These are phyloP conservation scores for Eutypa lata DNA, from an alignment of 2,329 filamentous ascomycete species.

Conservation along the genomic window DNA sequence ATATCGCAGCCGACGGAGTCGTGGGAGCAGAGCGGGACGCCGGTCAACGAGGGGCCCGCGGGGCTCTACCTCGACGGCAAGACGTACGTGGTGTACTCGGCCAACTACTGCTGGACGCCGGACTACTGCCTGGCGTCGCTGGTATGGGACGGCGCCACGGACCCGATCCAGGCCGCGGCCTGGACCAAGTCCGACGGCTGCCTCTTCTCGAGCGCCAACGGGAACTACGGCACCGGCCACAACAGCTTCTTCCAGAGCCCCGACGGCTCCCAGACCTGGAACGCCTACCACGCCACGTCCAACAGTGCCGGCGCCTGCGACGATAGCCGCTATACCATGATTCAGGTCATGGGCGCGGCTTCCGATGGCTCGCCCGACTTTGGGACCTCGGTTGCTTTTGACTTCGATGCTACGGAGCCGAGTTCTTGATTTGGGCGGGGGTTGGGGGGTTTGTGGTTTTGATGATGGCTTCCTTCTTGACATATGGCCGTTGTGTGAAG, in stretches of 20 bases:
- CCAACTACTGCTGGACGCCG: conserved; percentile 54
- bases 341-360: conserved; percentile 47
- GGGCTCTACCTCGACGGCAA: conserved; percentile 51
- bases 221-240: conserved; percentile 55
- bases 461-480: too few relatives aligned
- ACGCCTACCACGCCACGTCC: conserved; percentile 53
- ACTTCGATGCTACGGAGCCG: neutral
- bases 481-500: too few relatives aligned
- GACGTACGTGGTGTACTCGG: conserved; percentile 52
- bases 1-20: conserved; percentile 48
- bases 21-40: conserved; percentile 47
- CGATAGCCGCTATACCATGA: conserved; percentile 51
- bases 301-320: conserved; percentile 49
- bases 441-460: too few relatives aligned
- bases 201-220: conserved; percentile 49
- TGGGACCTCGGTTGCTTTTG: conserved; percentile 30
- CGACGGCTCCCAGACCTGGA: conserved; percentile 52
- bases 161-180: conserved; percentile 39
- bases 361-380: conserved; percentile 51
- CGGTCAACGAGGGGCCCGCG: conserved; percentile 54
- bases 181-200: conserved; percentile 52
- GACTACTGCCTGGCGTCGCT: conserved; percentile 52
- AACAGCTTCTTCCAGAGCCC: conserved; percentile 58
- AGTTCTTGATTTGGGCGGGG: neutral
- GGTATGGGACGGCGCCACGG: conserved; percentile 47